Base-by-base conservation (phyloP, 805 yeast genomes). In the Pichia nakasei region DNA sequence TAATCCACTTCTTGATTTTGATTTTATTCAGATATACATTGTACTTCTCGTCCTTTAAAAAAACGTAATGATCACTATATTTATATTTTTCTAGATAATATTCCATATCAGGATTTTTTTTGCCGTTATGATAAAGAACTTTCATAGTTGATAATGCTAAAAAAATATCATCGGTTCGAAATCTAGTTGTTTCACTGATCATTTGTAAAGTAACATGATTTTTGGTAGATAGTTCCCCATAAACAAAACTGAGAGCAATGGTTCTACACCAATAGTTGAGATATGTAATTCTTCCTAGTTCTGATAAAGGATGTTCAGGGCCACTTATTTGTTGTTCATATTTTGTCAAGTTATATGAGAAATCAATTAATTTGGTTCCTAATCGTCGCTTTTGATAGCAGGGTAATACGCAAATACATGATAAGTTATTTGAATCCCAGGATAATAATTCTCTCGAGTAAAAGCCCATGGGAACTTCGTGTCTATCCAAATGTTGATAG, bases 331-430 rank as follows among this genome's bases (percentile, higher is more conserved):
- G 52, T 26, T 76, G 78, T 36, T 84, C 85, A 15, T 71, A 72
- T 34, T 76, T 66, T 0, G 96, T 86, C 19, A 89, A 59, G 26
- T 72, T 79, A 57, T 91, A 93, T 33, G 94, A 85, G 52, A 87
- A 85, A 48, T 86, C 86, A 15, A 93, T 85, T 34, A 93, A 59
- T 11, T 86, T 66, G 5, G 86, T 78, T 0, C 97, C 98, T 22
- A 89, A 60, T 8, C 78, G 81, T 35, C 73, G 72, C 46, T 86
- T 69, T 59, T 91, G 97, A 59, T 78, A 93, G 3, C 96, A 96
- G 1, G 98, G 98, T 48, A 93, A 85, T 4, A 87, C 78, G 51
- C 93, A 70, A 12, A 93, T 84, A 57, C 97, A 93, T 0, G 97
- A 96, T 33, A 93, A 66, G 57, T 91, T 93, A 59, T 89, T 85